Evolutionary conservation across 2,329 filamentous ascomycete species (phyloP), one percentile per base, ranked within the genome.

Genomic region (Bipolaris cookei): DNA sequence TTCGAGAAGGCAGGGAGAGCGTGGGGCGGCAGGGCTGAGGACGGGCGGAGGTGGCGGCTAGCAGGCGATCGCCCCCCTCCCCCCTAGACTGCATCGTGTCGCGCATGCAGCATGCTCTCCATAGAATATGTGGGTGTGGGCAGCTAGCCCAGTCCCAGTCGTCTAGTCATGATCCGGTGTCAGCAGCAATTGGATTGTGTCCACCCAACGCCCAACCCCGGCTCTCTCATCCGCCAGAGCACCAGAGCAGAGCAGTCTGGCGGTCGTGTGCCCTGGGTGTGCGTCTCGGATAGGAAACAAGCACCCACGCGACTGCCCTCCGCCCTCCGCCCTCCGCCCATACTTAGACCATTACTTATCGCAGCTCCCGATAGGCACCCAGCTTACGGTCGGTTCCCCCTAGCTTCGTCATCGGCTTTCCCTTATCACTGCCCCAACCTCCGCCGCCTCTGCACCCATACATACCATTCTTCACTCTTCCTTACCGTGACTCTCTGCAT

Each of bases 251-350:
- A 1, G 25, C 25, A 10, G 25, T 10, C 11, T 1, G 38, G 21
- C 42, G 42, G 51, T 28, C 43, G 42, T 45, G 59, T 55, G 51
- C 47, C 46, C 11, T 56, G 23, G 16, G 41, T 16, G 20, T 39
- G 18, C 35, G 25, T 21, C 38, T 25, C 38, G 18, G 49, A 39
- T 38, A 49, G 61, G 52, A 32, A 38, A 44, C 7, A 16, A 28
- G 23, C 47, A 60, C 63, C 66, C 67, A 69, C 68, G 67, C 67
- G 60, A 62, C 62, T 45, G 55, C 21, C 50, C 44, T 53, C 59
- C 5, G 38, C 21, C 38, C 38, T 28, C 25, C 25, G 25, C 25
- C 25, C 25, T 28, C 25, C 25, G 25, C 25, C 25, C 25, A 28
- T 28, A 10, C 25, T 28, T 28, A 10, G 25, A 28, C 25, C 7